phyloP scores from a whole-genome alignment of 1,284 basidiomycete genomes.

The Cryptococcus wingfieldii region DNA sequence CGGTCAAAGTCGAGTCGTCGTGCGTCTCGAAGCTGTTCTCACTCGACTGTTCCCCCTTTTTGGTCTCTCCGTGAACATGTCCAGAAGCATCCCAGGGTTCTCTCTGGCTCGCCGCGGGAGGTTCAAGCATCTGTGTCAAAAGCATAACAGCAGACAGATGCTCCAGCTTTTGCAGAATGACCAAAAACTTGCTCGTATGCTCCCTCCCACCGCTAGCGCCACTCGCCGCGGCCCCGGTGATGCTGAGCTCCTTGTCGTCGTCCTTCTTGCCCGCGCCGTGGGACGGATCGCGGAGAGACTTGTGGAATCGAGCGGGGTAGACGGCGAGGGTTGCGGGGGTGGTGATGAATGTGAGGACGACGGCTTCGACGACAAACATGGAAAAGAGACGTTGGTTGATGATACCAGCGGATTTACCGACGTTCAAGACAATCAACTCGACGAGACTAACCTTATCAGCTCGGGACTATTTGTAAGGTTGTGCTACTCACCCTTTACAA shows the following conservation, averaged over 20 bases:
- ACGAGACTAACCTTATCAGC: conserved; percentile 55
- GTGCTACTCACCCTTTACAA: conserved; percentile 71
- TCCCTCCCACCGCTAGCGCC: conserved; percentile 37
- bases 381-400: conserved; percentile 62
- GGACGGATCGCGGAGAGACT: conserved; percentile 9
- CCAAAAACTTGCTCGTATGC: conserved; percentile 55
- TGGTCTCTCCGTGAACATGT: conserved; percentile 48
- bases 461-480: background rate
- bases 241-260: conserved; percentile 30
- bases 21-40: background rate
- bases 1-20: background rate
- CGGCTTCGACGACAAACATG: conserved; percentile 88
- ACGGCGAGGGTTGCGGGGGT: conserved; percentile 74
- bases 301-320: conserved; percentile 64
- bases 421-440: conserved; percentile 88
- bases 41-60: background rate
- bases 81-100: conserved; percentile 64
- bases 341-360: conserved; percentile 81
- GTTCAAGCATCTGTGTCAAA: conserved; percentile 53
- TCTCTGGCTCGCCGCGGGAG: conserved; percentile 27
- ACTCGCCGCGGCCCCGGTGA: conserved; percentile 16
- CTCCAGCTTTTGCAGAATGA: conserved; percentile 87
- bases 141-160: conserved; percentile 63
- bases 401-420: conserved; percentile 74
- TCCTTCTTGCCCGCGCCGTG: conserved; percentile 4